Evolutionary conservation across 306 rosid genomes (phyloP).

Genomic region (Prunus mume): DNA sequence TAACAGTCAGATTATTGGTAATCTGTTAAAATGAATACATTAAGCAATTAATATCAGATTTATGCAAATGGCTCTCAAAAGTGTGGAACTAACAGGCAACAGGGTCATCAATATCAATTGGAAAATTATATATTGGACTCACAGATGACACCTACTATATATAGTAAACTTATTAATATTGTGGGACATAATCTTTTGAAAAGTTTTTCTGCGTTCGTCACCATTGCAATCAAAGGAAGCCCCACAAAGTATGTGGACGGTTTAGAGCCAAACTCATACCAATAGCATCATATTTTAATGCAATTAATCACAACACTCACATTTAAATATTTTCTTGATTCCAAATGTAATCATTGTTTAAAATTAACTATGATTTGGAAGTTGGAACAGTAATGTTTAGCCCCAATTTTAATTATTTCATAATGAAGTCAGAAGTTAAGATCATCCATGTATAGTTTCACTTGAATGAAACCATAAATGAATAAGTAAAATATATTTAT

Average conservation of each 20-base stretch:
- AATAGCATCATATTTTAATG: slow-evolving; percentile 1
- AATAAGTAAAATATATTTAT: too few species aligned
- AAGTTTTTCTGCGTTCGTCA: not conserved
- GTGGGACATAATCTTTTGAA: slow-evolving; percentile 4
- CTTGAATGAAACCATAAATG: too few species aligned
- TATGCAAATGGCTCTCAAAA: not conserved
- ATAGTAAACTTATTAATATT: not conserved
- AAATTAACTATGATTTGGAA: not conserved
- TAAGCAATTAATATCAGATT: not conserved
- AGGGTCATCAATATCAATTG: not conserved
- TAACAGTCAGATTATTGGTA: not conserved
- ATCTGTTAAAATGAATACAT: not conserved
- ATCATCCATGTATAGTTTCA: not conserved
- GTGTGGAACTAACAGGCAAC: not conserved
- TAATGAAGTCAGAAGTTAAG: not conserved
- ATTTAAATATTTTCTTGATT: not conserved
- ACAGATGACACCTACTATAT: not conserved
- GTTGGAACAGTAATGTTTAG: not conserved
- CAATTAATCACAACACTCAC: not conserved
- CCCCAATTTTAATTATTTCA: not conserved
- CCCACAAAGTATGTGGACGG: slow-evolving; percentile 5
- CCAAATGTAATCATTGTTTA: not conserved
- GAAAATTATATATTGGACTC: not conserved
- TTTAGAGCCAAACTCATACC: not conserved
- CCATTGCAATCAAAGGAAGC: slow-evolving; percentile 11